A percentile compares a stretch with the other conserved stretches of the same genome.
Evolutionary conservation across 1,284 basidiomycete species (phyloP).

Genomic region (Cutaneotrichosporon sp.): DNA sequence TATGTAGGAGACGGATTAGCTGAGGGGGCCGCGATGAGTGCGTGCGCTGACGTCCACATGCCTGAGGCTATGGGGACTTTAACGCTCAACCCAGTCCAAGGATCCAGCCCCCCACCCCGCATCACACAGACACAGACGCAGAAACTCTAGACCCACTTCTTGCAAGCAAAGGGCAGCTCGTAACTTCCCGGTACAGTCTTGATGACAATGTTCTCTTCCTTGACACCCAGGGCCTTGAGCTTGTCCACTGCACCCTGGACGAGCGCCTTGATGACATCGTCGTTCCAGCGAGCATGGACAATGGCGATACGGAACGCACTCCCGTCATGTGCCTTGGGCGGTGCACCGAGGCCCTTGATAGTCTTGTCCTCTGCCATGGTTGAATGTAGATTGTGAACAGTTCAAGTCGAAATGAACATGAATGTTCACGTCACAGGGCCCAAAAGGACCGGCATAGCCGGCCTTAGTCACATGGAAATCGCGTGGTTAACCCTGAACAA

Average conservation of each 20-base stretch:
- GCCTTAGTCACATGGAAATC: background rate
- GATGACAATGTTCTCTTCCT: constrained; percentile 82
- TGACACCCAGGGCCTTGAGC: constrained; percentile 80
- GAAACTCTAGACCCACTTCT: constrained; percentile 64
- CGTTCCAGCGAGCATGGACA: constrained; percentile 93
- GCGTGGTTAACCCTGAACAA: background rate
- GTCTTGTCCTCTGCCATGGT: constrained; percentile 50
- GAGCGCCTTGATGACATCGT: constrained; percentile 76
- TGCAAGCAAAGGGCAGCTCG: constrained; percentile 83
- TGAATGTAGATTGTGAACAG: background rate
- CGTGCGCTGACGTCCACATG: background rate
- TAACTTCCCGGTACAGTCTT: constrained; percentile 92
- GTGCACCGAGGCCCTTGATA: constrained; percentile 72
- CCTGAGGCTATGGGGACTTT: too few species aligned
- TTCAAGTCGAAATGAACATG: background rate
- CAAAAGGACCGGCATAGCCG: background rate
- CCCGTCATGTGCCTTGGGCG: constrained; percentile 68
- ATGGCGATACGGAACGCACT: constrained; percentile 78
- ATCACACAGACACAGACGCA: too few species aligned
- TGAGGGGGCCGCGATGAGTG: background rate
- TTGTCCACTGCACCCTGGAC: constrained; percentile 72
- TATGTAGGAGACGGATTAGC: too few species aligned
- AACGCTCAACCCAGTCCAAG: too few species aligned
- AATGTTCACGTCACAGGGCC: background rate
- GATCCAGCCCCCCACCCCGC: too few species aligned